These are phyloP conservation scores for Serpula lacrymans DNA, from an alignment of 768 basidiomycete species.

Conservation along the genomic window DNA sequence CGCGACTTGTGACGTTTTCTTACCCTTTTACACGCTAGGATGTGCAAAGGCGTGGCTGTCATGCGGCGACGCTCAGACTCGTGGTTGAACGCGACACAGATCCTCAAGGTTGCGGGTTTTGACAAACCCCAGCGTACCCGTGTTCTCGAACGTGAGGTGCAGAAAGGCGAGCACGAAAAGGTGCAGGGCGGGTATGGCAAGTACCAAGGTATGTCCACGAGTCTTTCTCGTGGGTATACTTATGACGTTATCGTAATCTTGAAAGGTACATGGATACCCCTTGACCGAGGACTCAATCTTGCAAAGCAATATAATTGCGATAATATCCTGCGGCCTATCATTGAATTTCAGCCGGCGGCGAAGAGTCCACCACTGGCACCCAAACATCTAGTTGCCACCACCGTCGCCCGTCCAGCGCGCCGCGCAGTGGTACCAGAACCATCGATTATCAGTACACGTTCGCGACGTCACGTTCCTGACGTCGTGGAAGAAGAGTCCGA, in stretches of 20 bases:
- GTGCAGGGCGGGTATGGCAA: conserved; percentile 99
- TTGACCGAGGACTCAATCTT: conserved; percentile 81
- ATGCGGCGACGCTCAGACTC: conserved; percentile 96
- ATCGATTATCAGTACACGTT: conserved; percentile 46
- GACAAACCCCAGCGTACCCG: conserved; percentile 98
- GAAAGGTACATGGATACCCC: conserved; percentile 96
- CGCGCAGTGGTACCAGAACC: conserved; percentile 22
- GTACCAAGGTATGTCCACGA: conserved; percentile 77
- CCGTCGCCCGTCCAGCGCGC: conserved; percentile 34
- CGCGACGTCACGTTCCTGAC: conserved; percentile 49
- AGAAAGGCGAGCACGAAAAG: conserved; percentile 98
- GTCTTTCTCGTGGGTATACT: no score
- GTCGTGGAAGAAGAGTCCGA: conserved; percentile 57
- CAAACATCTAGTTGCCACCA: conserved; percentile 81
- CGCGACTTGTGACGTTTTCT: conserved; percentile 34
- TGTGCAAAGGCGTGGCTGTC: conserved; percentile 93
- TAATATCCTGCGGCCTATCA: conserved; percentile 79
- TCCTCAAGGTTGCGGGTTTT: conserved; percentile 98
- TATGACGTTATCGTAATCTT: not conserved
- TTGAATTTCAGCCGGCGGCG: conserved; percentile 87
- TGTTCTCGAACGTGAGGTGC: conserved; percentile 95
- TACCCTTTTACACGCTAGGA: conserved; percentile 54
- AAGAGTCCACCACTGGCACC: conserved; percentile 95
- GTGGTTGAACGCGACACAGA: conserved; percentile 99
- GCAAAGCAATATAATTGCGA: conserved; percentile 95